Percentiles rank a stretch among this genome's conserved stretches.
Evolutionary conservation across 345 rosid species (phyloP).

Genomic region (Carallia pectinifolia): DNA sequence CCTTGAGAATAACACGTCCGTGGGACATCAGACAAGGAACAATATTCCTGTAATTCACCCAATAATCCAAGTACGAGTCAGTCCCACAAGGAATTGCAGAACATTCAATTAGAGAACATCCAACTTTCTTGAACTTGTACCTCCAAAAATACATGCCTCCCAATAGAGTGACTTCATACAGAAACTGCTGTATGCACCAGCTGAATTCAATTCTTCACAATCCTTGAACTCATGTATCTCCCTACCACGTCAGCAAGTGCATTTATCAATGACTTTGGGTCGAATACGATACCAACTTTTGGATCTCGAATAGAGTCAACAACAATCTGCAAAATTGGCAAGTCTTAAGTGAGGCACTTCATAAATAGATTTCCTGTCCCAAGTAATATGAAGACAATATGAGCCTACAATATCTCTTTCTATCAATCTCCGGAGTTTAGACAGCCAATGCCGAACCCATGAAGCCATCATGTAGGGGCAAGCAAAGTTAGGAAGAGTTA

Average conservation of each 20-base stretch:
- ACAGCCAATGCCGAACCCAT: background rate
- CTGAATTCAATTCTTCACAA: background rate
- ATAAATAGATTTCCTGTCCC: background rate
- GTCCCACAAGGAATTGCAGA: no score
- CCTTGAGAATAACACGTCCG: no score
- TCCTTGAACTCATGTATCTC: constrained; percentile 18
- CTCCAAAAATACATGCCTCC: background rate
- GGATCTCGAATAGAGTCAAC: constrained; percentile 56
- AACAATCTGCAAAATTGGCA: constrained; percentile 44
- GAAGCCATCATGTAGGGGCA: background rate
- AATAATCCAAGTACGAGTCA: no score
- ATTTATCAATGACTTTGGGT: constrained; percentile 59
- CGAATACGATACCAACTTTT: constrained; percentile 60
- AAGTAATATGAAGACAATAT: background rate
- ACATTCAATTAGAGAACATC: background rate
- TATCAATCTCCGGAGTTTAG: background rate
- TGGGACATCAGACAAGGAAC: no score
- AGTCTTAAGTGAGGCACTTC: constrained; percentile 1
- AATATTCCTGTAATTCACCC: no score
- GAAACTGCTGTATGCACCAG: background rate
- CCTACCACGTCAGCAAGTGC: constrained; percentile 53
- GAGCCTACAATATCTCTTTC: background rate
- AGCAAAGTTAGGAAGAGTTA: background rate
- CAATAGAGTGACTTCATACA: background rate
- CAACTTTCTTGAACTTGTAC: background rate